Evolutionary conservation across 1,284 basidiomycete species (phyloP).

Genomic region (Boletellus deceptivus): DNA sequence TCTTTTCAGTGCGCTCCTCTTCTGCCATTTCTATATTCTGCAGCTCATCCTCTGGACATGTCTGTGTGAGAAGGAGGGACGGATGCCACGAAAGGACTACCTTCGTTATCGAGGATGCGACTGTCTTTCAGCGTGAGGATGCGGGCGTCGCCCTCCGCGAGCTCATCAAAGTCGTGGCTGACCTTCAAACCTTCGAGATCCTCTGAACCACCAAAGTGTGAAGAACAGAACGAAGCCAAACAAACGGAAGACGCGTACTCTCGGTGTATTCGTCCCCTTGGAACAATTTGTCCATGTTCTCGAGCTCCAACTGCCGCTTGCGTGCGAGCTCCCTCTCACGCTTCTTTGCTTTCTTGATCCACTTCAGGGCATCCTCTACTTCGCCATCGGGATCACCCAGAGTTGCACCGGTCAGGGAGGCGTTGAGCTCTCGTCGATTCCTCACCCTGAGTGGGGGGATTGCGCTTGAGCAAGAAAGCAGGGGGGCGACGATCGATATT

Average conservation of each 20-base stretch:
- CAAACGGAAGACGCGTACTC: slow-evolving; percentile 47
- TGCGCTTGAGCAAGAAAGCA: slow-evolving; percentile 45
- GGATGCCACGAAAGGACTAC: slow-evolving; percentile 38
- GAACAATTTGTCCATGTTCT: slow-evolving; percentile 75
- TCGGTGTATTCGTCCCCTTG: slow-evolving; percentile 76
- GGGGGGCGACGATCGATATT: slow-evolving; percentile 20
- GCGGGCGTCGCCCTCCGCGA: slow-evolving; percentile 90
- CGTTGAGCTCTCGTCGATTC: slow-evolving; percentile 87
- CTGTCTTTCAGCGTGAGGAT: slow-evolving; percentile 97
- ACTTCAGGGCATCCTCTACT: slow-evolving; percentile 75
- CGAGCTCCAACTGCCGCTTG: slow-evolving; percentile 75
- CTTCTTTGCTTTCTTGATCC: slow-evolving; percentile 89
- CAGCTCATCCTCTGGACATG: slow-evolving; percentile 84
- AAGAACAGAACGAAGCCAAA: slow-evolving; percentile 3
- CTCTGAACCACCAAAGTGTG: slow-evolving; percentile 40
- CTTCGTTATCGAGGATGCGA: slow-evolving; percentile 90
- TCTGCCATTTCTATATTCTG: slow-evolving; percentile 94
- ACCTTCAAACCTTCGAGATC: slow-evolving; percentile 95
- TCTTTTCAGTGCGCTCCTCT: slow-evolving; percentile 75
- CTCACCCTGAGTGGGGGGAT: slow-evolving; percentile 65
- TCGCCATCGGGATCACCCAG: slow-evolving; percentile 80
- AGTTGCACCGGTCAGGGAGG: slow-evolving; percentile 86
- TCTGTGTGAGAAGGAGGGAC: slow-evolving; percentile 6
- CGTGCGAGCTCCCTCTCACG: slow-evolving; percentile 80
- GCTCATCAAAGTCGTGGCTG: slow-evolving; percentile 87